Base-by-base conservation (phyloP, 202 grass and related monocot species). In the Tripidium arundinaceum region DNA sequence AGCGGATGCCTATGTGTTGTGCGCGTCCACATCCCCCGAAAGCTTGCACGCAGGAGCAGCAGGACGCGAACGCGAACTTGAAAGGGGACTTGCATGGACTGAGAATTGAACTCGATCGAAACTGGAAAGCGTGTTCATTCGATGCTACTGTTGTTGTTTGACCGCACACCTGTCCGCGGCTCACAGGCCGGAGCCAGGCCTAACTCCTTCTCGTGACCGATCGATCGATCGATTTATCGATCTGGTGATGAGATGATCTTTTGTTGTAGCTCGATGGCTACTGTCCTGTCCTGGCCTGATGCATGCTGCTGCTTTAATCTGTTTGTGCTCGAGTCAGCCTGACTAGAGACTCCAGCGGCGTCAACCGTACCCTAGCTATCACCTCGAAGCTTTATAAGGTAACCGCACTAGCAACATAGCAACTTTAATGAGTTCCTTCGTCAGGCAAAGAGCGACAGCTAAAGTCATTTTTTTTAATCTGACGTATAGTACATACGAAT, bases 1-100 rank as follows among this genome's bases (percentile, higher is more conserved):
- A n/a, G n/a, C n/a, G n/a, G n/a, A n/a, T n/a, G 15, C 11, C 24
- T 12, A 34, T 36, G 15, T 66, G 15, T 26, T 55, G 47, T 81
- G 74, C 77, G 83, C 67, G 87, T 89, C 83, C 31, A 80, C 74
- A 78, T 86, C 87, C 3, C 1, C 33, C 50, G 11, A 86, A 89
- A 86, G n/a, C n/a, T n/a, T n/a, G 87, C 42, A 4, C 1, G 43
- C 27, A 24, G 8, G 54, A 86, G 8, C 19, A 70, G 40, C 16
- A 18, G 40, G 5, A 28, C 25, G 55, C 55, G 26, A 62, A 61
- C 65, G 65, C 71, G 6, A 54, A 18, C 0, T 0, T 0, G 25
- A 26, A 61, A 26, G 58, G 58, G 22, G 24, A 26, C n/a, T n/a
- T 28, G 10, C 5, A 26, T 28, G 58, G 19, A 45, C 11, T 42